Conservation (phyloP, 345 rosid genomes). For the Clausena lansium region DNA sequence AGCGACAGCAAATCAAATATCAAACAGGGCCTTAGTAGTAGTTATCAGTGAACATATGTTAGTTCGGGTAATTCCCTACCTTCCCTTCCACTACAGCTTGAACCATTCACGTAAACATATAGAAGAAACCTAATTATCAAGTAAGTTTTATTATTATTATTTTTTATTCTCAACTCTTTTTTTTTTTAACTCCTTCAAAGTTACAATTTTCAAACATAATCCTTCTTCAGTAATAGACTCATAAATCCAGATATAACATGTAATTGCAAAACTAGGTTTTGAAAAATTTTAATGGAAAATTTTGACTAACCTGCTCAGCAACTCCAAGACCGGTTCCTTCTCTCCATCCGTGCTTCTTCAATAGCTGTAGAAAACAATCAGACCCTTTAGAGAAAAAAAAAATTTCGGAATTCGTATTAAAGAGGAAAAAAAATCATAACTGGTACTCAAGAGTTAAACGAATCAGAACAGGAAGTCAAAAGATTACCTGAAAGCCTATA, state of each 20-base stretch:
- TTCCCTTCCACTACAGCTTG: not conserved
- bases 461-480: not conserved
- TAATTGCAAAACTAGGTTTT: not conserved
- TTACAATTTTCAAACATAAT: not conserved
- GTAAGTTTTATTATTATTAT: not conserved
- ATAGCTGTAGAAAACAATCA: conserved; percentile 44
- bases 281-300: not conserved
- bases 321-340: conserved; percentile 91
- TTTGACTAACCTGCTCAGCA: conserved; percentile 58
- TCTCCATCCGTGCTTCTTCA: conserved; percentile 97
- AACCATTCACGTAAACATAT: not conserved
- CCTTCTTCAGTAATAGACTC: not conserved
- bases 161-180: not conserved
- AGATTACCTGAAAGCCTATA: conserved; percentile 68
- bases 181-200: not conserved
- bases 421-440: not conserved
- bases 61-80: not conserved
- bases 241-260: not conserved
- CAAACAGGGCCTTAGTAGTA: too few relatives aligned
- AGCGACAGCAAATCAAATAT: too few relatives aligned
- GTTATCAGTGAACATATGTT: not conserved
- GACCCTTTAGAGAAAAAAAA: not conserved
- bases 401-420: not conserved
- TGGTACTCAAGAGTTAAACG: not conserved
- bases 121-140: not conserved